Evolutionary conservation across 176 grass and related monocot genomes (phyloP).

Genomic region (Cenchrus americanus): DNA sequence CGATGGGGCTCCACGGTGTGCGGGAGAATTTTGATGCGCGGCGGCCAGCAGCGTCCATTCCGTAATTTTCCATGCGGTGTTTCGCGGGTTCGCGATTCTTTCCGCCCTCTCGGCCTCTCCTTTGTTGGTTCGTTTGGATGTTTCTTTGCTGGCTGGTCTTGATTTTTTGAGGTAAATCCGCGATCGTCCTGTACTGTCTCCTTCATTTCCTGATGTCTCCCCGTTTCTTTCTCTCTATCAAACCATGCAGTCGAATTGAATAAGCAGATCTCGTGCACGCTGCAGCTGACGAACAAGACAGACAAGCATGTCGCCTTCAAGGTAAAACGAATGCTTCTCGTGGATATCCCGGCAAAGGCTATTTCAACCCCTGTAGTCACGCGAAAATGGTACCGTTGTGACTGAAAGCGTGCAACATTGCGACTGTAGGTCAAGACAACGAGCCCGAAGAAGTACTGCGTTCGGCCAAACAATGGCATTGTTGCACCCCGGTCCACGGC

Average conservation of each 20-base stretch:
- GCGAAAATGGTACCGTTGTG: neutral
- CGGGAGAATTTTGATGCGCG: neutral
- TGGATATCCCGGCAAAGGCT: neutral
- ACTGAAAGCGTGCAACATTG: slow-evolving; percentile 20
- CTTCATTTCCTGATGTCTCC: neutral
- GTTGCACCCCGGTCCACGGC: slow-evolving; percentile 69
- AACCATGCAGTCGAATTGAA: slow-evolving; percentile 69
- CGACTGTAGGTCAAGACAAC: slow-evolving; percentile 86
- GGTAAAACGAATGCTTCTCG: slow-evolving; percentile 48
- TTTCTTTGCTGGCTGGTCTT: neutral
- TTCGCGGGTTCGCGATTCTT: neutral
- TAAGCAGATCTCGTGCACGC: slow-evolving; percentile 86
- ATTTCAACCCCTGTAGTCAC: slow-evolving; percentile 9
- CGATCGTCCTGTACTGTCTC: neutral
- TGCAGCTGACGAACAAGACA: slow-evolving; percentile 80
- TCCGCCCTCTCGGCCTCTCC: too few relatives aligned
- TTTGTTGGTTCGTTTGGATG: neutral
- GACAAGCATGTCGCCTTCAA: slow-evolving; percentile 77
- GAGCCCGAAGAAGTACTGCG: slow-evolving; percentile 95
- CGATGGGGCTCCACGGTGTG: neutral
- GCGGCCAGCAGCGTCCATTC: slow-evolving; percentile 1
- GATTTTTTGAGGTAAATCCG: neutral
- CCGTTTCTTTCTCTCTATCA: neutral
- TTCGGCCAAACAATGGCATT: slow-evolving; percentile 91
- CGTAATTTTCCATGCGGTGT: neutral